Evolutionary conservation across 306 rosid genomes (phyloP).

Genomic region (Lotus japonicus): DNA sequence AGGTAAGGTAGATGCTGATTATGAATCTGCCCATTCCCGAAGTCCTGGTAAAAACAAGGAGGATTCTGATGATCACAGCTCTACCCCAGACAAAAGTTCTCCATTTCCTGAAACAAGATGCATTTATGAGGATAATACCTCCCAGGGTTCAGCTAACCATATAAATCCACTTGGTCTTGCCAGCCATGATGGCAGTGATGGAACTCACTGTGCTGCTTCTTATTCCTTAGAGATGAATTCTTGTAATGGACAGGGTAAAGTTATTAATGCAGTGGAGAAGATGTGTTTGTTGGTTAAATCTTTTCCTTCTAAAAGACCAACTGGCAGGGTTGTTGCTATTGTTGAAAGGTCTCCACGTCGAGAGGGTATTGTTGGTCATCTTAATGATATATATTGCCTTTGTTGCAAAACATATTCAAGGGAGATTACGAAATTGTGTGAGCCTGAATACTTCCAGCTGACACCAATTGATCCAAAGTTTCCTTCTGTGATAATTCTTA

Average conservation of each 20-base stretch:
- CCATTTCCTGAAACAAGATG: conserved; percentile 24
- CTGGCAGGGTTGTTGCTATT: conserved; percentile 72
- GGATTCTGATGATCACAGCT: conserved; percentile 26
- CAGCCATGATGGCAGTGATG: conserved; percentile 25
- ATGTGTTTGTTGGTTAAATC: conserved; percentile 52
- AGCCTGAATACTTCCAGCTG: conserved; percentile 52
- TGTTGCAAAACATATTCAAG: conserved; percentile 31
- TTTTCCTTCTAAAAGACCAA: conserved; percentile 74
- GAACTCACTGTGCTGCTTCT: conserved; percentile 11
- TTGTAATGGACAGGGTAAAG: conserved; percentile 31
- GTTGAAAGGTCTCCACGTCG: conserved; percentile 60
- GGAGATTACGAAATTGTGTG: conserved; percentile 33
- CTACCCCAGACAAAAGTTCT: conserved; percentile 20
- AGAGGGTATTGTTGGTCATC: conserved; percentile 62
- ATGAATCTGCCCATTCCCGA: conserved; percentile 26
- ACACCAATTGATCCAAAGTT: conserved; percentile 62
- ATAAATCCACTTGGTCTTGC: conserved; percentile 25
- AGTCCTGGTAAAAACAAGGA: conserved; percentile 40
- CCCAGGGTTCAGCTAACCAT: conserved; percentile 22
- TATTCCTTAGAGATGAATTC: conserved; percentile 31
- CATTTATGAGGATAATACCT: conserved; percentile 13
- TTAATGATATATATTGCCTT: neutral
- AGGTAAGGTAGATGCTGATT: conserved; percentile 31
- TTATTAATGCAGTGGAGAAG: conserved; percentile 38
- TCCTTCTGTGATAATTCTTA: conserved; percentile 52